These are phyloP conservation scores for Immersiporthe knoxdaviesiana DNA, from an alignment of 2,329 filamentous ascomycete genomes.

Conservation along the genomic window DNA sequence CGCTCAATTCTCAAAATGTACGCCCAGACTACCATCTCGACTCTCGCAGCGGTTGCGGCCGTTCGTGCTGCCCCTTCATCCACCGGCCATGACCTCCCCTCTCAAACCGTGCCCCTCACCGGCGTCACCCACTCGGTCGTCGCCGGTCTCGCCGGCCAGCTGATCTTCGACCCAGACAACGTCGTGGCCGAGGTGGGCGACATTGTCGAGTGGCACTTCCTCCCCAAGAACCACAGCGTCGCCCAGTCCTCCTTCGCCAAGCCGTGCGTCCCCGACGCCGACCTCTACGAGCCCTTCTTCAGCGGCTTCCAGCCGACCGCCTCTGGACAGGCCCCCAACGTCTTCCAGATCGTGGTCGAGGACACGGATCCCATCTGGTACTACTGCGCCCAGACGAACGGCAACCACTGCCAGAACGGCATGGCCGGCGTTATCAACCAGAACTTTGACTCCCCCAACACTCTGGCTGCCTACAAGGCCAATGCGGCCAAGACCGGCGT, in stretches of 20 bases:
- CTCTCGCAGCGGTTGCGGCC: constrained; percentile 36
- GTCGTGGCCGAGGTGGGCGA: constrained; percentile 56
- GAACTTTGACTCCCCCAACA: constrained; percentile 45
- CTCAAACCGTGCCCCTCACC: constrained; percentile 42
- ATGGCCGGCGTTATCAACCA: constrained; percentile 57
- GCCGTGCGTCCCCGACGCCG: constrained; percentile 47
- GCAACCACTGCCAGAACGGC: constrained; percentile 51
- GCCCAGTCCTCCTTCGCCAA: constrained; percentile 45
- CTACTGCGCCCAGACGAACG: constrained; percentile 48
- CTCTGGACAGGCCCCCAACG: constrained; percentile 42
- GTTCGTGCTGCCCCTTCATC: constrained; percentile 39
- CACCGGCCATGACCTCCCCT: constrained; percentile 35
- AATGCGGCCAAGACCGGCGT: constrained; percentile 40
- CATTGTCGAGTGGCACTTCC: constrained; percentile 59
- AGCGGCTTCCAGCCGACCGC: constrained; percentile 49
- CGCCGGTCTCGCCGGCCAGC: constrained; percentile 46
- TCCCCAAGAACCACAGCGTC: constrained; percentile 55
- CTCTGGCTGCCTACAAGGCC: constrained; percentile 43
- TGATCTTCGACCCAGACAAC: constrained; percentile 55
- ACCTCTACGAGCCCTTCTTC: constrained; percentile 43
- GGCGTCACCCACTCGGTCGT: constrained; percentile 50
- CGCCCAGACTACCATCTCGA: constrained; percentile 36
- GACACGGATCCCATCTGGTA: constrained; percentile 48
- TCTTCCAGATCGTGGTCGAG: constrained; percentile 50
- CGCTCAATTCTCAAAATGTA: constrained; percentile 39